These are phyloP conservation scores for Mycena galopus DNA, from an alignment of 768 basidiomycete genomes.

Conservation along the genomic window DNA sequence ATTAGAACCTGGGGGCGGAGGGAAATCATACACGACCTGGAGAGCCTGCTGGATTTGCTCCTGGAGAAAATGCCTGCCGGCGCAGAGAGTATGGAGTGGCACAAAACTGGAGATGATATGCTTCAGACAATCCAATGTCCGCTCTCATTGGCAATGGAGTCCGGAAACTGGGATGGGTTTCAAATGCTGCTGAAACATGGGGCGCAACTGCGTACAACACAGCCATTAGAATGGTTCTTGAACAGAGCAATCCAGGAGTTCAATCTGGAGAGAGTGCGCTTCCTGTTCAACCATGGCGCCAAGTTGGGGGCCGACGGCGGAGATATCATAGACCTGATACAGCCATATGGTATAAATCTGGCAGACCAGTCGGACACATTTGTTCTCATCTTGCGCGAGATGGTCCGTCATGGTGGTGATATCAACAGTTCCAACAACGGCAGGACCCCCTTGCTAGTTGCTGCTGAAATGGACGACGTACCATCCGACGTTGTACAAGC, in stretches of 20 bases:
- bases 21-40: neutral
- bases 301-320: neutral
- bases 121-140: constrained; percentile 16
- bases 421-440: neutral
- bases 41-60: constrained; percentile 23
- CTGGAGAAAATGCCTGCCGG: constrained; percentile 14
- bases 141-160: constrained; percentile 21
- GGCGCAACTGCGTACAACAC: constrained; percentile 20
- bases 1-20: neutral
- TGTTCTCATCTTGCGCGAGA: neutral
- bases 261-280: neutral
- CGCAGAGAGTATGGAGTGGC: constrained; percentile 24
- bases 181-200: constrained; percentile 9
- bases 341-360: neutral
- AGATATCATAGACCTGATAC: constrained; percentile 1
- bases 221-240: constrained; percentile 6
- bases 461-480: neutral
- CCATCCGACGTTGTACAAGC: constrained; percentile 3
- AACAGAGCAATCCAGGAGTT: neutral
- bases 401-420: neutral
- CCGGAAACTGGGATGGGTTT: constrained; percentile 22
- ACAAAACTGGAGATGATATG: neutral
- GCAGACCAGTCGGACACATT: neutral
- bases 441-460: neutral
- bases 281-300: constrained; percentile 15